phyloP scores from a whole-genome alignment of 2,329 filamentous ascomycete species.

The Dactylellina drechsleri region DNA sequence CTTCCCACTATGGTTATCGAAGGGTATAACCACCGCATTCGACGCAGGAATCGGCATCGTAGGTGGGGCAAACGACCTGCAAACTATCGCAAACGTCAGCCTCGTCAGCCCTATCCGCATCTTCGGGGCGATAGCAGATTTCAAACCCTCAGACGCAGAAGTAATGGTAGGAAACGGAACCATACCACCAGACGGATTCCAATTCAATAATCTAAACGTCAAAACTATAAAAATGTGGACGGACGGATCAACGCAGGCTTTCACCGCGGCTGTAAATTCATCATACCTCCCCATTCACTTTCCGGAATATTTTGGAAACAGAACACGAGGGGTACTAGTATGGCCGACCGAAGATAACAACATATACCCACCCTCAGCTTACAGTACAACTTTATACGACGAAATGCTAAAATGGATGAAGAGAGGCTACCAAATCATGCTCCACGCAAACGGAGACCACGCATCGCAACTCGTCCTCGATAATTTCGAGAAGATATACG shows the following conservation, averaged over 20 bases:
- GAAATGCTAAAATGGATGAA: slow-evolving; percentile 41
- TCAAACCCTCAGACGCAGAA: slow-evolving; percentile 28
- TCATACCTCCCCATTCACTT: slow-evolving; percentile 24
- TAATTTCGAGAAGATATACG: slow-evolving; percentile 34
- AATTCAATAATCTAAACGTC: slow-evolving; percentile 22
- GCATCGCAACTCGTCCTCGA: slow-evolving; percentile 40
- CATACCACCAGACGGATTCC: slow-evolving; percentile 37
- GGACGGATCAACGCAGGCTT: slow-evolving; percentile 46
- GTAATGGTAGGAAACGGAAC: slow-evolving; percentile 14
- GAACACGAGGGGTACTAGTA: slow-evolving; percentile 26
- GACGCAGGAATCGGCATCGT: slow-evolving; percentile 37
- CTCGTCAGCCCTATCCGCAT: slow-evolving; percentile 29
- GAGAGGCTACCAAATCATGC: slow-evolving; percentile 44
- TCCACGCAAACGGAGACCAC: slow-evolving; percentile 48
- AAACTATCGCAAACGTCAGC: slow-evolving; percentile 34
- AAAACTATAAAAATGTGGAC: slow-evolving; percentile 40
- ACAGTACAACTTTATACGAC: slow-evolving; percentile 29
- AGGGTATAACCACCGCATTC: slow-evolving; percentile 41
- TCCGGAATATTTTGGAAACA: slow-evolving; percentile 29
- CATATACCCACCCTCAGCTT: not conserved
- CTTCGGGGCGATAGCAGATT: slow-evolving; percentile 30
- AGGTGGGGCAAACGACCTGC: not conserved
- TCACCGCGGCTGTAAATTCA: slow-evolving; percentile 42
- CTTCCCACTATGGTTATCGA: slow-evolving; percentile 29
- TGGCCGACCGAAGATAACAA: slow-evolving; percentile 25